Conservation (phyloP, 2,329 filamentous ascomycete genomes). For the Epichloe sibirici region DNA sequence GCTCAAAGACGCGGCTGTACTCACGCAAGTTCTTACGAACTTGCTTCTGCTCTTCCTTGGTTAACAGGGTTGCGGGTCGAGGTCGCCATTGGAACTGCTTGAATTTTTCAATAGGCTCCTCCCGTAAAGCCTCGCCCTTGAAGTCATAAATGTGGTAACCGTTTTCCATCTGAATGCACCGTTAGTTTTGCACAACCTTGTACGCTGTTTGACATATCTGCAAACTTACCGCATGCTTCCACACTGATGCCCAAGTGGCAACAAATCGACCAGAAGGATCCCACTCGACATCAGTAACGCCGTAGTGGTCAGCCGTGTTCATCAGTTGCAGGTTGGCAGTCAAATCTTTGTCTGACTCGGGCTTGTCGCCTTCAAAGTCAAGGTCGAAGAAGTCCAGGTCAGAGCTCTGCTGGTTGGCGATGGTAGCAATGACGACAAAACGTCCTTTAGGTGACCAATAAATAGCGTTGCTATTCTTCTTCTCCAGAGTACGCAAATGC, state of each 20-base stretch:
- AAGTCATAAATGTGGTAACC: slow-evolving; percentile 98
- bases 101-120: slow-evolving; percentile 91
- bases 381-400: slow-evolving; percentile 97
- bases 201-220: background rate
- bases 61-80: slow-evolving; percentile 77
- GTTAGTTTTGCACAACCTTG: background rate
- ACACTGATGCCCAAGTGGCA: slow-evolving; percentile 82
- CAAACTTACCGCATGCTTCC: slow-evolving; percentile 80
- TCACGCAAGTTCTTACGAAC: slow-evolving; percentile 97
- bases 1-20: slow-evolving; percentile 89
- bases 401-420: slow-evolving; percentile 83
- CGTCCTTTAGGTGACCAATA: slow-evolving; percentile 97
- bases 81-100: slow-evolving; percentile 96
- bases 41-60: slow-evolving; percentile 93
- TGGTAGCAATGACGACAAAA: slow-evolving; percentile 88
- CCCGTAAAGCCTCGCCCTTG: slow-evolving; percentile 75
- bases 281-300: slow-evolving; percentile 96
- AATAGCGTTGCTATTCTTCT: slow-evolving; percentile 99
- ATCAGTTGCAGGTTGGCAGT: slow-evolving; percentile 91
- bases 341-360: slow-evolving; percentile 84
- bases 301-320: slow-evolving; percentile 90
- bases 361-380: slow-evolving; percentile 95
- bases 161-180: slow-evolving; percentile 73
- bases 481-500: slow-evolving; percentile 86
- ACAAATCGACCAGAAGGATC: slow-evolving; percentile 93